These are phyloP conservation scores for Phyllosticta citrichinensis DNA, from an alignment of 2,329 filamentous ascomycete genomes.

Conservation along the genomic window DNA sequence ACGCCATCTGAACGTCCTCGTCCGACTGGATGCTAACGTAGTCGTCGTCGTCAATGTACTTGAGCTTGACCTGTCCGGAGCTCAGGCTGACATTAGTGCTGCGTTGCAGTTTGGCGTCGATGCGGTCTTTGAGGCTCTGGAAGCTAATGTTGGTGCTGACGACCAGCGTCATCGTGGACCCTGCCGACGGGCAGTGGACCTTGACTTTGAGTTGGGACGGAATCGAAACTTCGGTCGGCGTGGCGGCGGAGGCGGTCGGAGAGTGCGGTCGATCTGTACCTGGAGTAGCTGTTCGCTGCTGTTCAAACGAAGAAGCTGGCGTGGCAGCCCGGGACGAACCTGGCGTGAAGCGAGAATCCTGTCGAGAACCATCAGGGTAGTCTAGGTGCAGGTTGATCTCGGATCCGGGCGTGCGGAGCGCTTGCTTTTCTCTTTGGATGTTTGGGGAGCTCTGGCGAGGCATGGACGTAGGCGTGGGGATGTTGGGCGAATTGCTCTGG, in stretches of 20 bases:
- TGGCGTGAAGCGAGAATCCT: constrained; percentile 18
- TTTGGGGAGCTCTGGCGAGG: constrained; percentile 64
- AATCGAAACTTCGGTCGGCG: constrained; percentile 26
- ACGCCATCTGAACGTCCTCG: constrained; percentile 92
- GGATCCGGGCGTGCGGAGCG: constrained; percentile 7
- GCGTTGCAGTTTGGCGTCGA: constrained; percentile 85
- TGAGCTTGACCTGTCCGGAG: constrained; percentile 71
- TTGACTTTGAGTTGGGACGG: constrained; percentile 87
- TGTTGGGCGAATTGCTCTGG: constrained; percentile 68
- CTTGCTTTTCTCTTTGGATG: constrained; percentile 45
- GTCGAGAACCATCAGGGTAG: constrained; percentile 21
- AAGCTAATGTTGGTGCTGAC: constrained; percentile 93
- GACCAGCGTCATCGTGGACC: constrained; percentile 89
- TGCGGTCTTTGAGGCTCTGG: constrained; percentile 85
- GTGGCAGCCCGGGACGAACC: constrained; percentile 26
- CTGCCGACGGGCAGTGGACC: constrained; percentile 68
- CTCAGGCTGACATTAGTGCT: constrained; percentile 78
- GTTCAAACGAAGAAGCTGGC: constrained; percentile 30
- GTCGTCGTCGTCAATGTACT: constrained; percentile 88
- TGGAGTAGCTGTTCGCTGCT: constrained; percentile 27
- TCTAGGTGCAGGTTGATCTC: constrained; percentile 30
- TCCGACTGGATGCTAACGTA: constrained; percentile 90
- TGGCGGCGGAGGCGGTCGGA: constrained; percentile 22
- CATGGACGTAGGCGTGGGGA: constrained; percentile 43
- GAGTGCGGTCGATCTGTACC: constrained; percentile 30